These are phyloP conservation scores for Saxophila tyrrhenica DNA, from an alignment of 495 filamentous ascomycete genomes.

Conservation along the genomic window DNA sequence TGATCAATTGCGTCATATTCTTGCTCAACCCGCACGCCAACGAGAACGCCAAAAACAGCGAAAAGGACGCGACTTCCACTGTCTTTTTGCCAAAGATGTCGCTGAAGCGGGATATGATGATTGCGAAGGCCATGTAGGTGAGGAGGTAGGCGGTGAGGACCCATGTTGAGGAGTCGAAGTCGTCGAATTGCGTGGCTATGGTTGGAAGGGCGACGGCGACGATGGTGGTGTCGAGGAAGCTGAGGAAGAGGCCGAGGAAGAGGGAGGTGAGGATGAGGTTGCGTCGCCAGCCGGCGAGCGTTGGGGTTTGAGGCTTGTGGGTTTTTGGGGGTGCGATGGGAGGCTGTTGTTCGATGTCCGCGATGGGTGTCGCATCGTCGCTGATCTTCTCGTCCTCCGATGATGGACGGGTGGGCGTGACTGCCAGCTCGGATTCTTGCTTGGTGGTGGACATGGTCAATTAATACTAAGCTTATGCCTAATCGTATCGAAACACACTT, in stretches of 20 bases:
- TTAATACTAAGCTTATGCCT: too few relatives aligned
- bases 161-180: slow-evolving; percentile 9
- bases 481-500: too few relatives aligned
- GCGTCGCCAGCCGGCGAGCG: not conserved
- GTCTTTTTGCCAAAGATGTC: slow-evolving; percentile 7
- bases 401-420: not conserved
- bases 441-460: not conserved
- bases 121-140: slow-evolving; percentile 8
- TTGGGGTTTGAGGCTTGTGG: not conserved
- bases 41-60: slow-evolving; percentile 10
- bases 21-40: slow-evolving; percentile 7
- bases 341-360: not conserved
- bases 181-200: slow-evolving; percentile 6
- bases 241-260: slow-evolving; percentile 6
- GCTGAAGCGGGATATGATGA: slow-evolving; percentile 8
- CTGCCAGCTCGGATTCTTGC: not conserved
- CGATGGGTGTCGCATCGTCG: not conserved
- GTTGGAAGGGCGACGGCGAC: slow-evolving; percentile 6
- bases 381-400: not conserved
- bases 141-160: slow-evolving; percentile 8
- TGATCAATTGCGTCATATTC: slow-evolving; percentile 7
- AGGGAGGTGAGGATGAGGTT: not conserved
- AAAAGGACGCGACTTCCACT: slow-evolving; percentile 1
- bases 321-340: not conserved
- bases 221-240: slow-evolving; percentile 10